Base-by-base conservation (phyloP, 2,329 filamentous ascomycete genomes). In the Fusarium sp. region DNA sequence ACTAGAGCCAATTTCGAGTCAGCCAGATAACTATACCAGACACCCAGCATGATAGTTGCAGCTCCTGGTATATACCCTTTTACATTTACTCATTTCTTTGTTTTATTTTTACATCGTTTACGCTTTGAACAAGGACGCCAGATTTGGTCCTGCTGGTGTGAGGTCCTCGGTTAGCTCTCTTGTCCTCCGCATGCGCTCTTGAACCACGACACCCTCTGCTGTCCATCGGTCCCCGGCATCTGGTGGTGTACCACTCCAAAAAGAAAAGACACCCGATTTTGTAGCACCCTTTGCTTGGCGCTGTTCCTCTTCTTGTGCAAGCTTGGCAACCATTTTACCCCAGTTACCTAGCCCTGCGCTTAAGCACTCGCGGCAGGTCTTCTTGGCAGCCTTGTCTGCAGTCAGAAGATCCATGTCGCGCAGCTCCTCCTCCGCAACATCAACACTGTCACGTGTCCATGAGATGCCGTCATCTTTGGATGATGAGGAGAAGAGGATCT, bases 371-470 rank as follows among this genome's bases (percentile, higher is more conserved):
- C 87, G 87, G 76, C 94, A 97, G 39, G 87, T 88, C 65, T 86
- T 84, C 47, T 74, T 76, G 17, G 77, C 72, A 5, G 68, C 62
- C 32, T 71, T 75, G 43, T 79, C 73, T 6, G 70, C 65, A 6
- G 56, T 56, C n/a, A 62, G 54, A 14, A 67, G 43, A 35, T 74
- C 75, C 2, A 86, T 76, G 20, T 72, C 78, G 69, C 84, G 86
- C 41, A 88, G 83, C 72, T 88, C 89, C 63, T 89, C 84, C 78
- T 94, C 94, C 4, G 94, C 91, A 2, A 92, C 81, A 70, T 94
- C 91, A 32, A 97, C 93, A 25, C 91, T 94, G 66, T 97, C 93
- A 56, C 93, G 88, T 1, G 95, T 97, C 95, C 95, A 98, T 7
- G 89, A 89, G 3, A 97, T 83, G 1, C 94, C 95, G 63, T 91